Evolutionary conservation across 78 protist genomes (phyloP).

Genomic region (Cavenderia fasciculata): DNA sequence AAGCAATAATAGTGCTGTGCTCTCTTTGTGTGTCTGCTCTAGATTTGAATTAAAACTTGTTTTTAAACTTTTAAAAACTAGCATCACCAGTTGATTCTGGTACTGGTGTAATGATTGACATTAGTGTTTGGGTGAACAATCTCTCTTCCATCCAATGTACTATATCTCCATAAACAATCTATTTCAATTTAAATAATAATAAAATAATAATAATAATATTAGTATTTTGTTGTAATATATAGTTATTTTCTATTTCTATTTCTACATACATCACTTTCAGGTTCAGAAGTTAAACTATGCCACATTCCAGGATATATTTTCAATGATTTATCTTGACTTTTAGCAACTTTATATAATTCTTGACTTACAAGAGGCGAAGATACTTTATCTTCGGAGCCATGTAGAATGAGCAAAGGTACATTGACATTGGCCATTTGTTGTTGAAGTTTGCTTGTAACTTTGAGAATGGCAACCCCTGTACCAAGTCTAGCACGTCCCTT

Average conservation of each 20-base stretch:
- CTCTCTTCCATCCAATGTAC: conserved; percentile 33
- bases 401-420: conserved; percentile 33
- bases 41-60: no score
- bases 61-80: no score
- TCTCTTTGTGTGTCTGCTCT: no score
- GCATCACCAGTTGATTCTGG: no score
- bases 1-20: no score
- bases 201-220: neutral
- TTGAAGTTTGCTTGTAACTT: conserved; percentile 35
- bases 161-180: conserved; percentile 32
- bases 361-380: conserved; percentile 43
- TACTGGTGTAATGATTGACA: no score
- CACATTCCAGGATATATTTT: conserved; percentile 43
- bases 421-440: neutral
- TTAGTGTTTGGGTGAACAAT: no score
- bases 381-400: conserved; percentile 51
- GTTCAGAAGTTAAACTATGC: conserved; percentile 31
- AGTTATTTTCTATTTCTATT: neutral
- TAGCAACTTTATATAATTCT: conserved; percentile 14
- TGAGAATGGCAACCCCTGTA: conserved; percentile 53
- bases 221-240: neutral
- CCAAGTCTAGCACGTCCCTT: conserved; percentile 46
- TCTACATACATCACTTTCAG: neutral
- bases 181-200: no score
- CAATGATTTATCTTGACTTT: conserved; percentile 11